phyloP scores from a whole-genome alignment of 1,284 basidiomycete species.

The Schizopora paradoxa region DNA sequence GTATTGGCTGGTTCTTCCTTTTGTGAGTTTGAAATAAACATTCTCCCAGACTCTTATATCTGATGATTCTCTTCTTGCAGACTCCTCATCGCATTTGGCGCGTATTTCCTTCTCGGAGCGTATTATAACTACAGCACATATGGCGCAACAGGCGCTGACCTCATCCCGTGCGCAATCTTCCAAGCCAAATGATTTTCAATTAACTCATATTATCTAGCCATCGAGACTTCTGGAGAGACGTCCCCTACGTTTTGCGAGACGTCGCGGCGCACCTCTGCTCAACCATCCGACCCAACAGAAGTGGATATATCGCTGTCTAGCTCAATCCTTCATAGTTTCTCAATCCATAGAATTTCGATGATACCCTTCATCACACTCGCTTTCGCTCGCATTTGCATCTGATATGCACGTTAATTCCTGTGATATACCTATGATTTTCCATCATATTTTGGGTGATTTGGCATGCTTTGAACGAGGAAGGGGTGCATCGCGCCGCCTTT shows the following conservation, averaged over 20 bases:
- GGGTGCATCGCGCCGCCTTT: no score
- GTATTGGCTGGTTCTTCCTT: conserved; percentile 79
- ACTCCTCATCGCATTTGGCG: conserved; percentile 55
- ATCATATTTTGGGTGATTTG: no score
- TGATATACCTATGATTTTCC: no score
- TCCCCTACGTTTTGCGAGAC: conserved; percentile 77
- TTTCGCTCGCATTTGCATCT: no score
- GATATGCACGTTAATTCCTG: no score
- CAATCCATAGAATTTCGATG: no score
- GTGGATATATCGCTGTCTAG: conserved; percentile 74
- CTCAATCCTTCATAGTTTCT: no score
- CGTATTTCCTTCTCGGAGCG: conserved; percentile 70
- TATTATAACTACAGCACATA: conserved; percentile 84
- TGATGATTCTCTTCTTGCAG: conserved; percentile 33
- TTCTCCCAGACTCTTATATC: conserved; percentile 1
- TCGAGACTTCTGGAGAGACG: conserved; percentile 83
- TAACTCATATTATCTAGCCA: conserved; percentile 44
- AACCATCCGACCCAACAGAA: conserved; percentile 57
- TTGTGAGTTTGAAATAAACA: conserved; percentile 44
- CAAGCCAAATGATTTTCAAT: conserved; percentile 13
- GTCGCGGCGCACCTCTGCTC: conserved; percentile 72
- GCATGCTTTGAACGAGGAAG: no score
- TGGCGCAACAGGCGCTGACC: conserved; percentile 70
- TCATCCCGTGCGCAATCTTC: conserved; percentile 62
- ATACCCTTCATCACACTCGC: no score